A percentile compares a stretch with the other conserved stretches of the same genome.
phyloP scores from a whole-genome alignment of 768 basidiomycete species.

The Baorangia bicolor region DNA sequence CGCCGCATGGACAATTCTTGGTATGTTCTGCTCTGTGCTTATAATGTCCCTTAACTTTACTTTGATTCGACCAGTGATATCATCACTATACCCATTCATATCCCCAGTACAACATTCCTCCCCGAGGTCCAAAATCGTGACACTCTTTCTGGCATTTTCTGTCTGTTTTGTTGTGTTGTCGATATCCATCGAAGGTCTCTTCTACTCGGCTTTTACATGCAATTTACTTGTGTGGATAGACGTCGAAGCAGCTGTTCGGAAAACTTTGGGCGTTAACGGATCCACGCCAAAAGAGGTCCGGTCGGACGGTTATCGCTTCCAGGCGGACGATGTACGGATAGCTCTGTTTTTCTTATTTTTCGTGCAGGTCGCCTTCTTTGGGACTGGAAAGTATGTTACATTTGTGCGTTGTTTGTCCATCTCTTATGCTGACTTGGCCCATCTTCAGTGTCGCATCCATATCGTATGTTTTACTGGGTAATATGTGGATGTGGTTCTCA shows the following conservation, averaged over 20 bases:
- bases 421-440: neutral
- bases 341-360: conserved; percentile 85
- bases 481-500: neutral
- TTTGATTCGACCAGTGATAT: conserved; percentile 45
- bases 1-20: conserved; percentile 62
- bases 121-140: conserved; percentile 51
- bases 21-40: conserved; percentile 39
- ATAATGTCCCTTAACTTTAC: neutral
- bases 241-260: conserved; percentile 46
- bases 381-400: conserved; percentile 70
- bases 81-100: conserved; percentile 52
- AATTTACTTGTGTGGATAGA: conserved; percentile 68
- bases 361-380: conserved; percentile 84
- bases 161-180: conserved; percentile 79
- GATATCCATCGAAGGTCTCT: conserved; percentile 78
- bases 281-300: neutral
- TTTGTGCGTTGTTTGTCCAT: neutral
- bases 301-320: conserved; percentile 41
- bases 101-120: conserved; percentile 35
- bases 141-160: conserved; percentile 68
- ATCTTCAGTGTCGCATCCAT: conserved; percentile 71
- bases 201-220: conserved; percentile 67
- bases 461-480: conserved; percentile 48
- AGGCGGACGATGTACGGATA: conserved; percentile 63
- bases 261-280: neutral